phyloP scores from a whole-genome alignment of 2,329 filamentous ascomycete genomes.

The Phoma sp. region DNA sequence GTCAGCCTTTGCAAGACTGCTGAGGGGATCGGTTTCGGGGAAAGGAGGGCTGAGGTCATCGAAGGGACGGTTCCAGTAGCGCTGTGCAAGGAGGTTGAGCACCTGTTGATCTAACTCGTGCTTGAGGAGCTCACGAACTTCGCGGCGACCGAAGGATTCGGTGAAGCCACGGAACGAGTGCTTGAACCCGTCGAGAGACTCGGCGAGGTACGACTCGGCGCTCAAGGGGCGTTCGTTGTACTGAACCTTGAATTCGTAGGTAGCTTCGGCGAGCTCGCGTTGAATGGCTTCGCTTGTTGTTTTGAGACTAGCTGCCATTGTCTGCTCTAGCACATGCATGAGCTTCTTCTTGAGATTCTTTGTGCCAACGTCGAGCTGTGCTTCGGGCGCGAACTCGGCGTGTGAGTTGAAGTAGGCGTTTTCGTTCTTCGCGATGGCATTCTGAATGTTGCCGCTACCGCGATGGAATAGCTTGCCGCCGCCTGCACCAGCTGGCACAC shows the following conservation, averaged over 20 bases:
- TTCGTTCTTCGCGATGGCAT: slow-evolving; percentile 86
- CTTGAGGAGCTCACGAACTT: slow-evolving; percentile 90
- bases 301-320: slow-evolving; percentile 92
- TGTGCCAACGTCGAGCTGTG: slow-evolving; percentile 81
- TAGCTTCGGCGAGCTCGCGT: slow-evolving; percentile 94
- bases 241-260: slow-evolving; percentile 99
- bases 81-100: slow-evolving; percentile 86
- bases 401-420: slow-evolving; percentile 85
- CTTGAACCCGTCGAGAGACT: slow-evolving; percentile 95
- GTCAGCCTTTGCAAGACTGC: slow-evolving; percentile 83
- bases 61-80: slow-evolving; percentile 97
- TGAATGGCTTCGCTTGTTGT: slow-evolving; percentile 90
- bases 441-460: slow-evolving; percentile 79
- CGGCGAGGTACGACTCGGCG: slow-evolving; percentile 94
- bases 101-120: slow-evolving; percentile 93
- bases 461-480: slow-evolving; percentile 79
- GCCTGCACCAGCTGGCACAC: slow-evolving; percentile 69
- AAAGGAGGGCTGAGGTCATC: slow-evolving; percentile 75
- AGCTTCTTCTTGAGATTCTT: slow-evolving; percentile 89
- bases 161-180: slow-evolving; percentile 96
- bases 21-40: slow-evolving; percentile 74
- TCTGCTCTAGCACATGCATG: slow-evolving; percentile 96
- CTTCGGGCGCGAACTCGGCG: slow-evolving; percentile 78
- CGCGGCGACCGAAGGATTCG: slow-evolving; percentile 84
- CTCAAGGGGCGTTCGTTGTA: slow-evolving; percentile 96